Conservation (phyloP, 2,329 filamentous ascomycete species). For the Ophiostoma montium region DNA sequence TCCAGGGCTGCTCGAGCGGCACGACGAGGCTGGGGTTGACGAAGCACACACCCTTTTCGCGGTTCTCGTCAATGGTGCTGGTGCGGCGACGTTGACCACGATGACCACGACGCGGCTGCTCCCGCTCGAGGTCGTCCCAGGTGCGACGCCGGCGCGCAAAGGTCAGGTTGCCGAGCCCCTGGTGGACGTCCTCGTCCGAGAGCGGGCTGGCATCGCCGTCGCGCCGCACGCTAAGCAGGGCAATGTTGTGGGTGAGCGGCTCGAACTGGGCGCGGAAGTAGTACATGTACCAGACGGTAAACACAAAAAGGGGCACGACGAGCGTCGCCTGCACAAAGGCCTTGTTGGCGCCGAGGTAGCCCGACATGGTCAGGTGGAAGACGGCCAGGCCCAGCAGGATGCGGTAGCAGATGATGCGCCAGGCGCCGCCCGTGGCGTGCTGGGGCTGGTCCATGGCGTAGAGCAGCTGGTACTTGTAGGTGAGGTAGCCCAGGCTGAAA, state of each 20-base stretch:
- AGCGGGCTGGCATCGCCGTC: slow-evolving; percentile 37
- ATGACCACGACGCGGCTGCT: no score
- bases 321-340: slow-evolving; percentile 61
- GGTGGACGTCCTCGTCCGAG: slow-evolving; percentile 24
- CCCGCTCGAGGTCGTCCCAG: no score
- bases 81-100: slow-evolving; percentile 28
- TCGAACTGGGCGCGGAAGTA: slow-evolving; percentile 71
- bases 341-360: slow-evolving; percentile 60
- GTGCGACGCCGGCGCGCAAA: slow-evolving; percentile 13
- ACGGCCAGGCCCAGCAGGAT: slow-evolving; percentile 74
- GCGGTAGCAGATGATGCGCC: slow-evolving; percentile 93
- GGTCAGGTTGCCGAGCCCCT: slow-evolving; percentile 24
- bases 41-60: slow-evolving; percentile 56
- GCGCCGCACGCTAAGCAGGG: slow-evolving; percentile 67
- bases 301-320: slow-evolving; percentile 60
- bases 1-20: slow-evolving; percentile 59
- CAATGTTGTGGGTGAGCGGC: slow-evolving; percentile 84
- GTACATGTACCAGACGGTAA: slow-evolving; percentile 80
- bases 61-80: slow-evolving; percentile 58
- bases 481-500: slow-evolving; percentile 70
- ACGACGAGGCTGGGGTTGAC: slow-evolving; percentile 61
- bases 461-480: slow-evolving; percentile 92
- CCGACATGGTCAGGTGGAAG: slow-evolving; percentile 84
- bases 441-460: slow-evolving; percentile 98
- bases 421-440: slow-evolving; percentile 83